A percentile compares a stretch with the other conserved stretches of the same genome.
Evolutionary conservation across 176 grass and related monocot genomes (phyloP).

Genomic region (Canna indica): DNA sequence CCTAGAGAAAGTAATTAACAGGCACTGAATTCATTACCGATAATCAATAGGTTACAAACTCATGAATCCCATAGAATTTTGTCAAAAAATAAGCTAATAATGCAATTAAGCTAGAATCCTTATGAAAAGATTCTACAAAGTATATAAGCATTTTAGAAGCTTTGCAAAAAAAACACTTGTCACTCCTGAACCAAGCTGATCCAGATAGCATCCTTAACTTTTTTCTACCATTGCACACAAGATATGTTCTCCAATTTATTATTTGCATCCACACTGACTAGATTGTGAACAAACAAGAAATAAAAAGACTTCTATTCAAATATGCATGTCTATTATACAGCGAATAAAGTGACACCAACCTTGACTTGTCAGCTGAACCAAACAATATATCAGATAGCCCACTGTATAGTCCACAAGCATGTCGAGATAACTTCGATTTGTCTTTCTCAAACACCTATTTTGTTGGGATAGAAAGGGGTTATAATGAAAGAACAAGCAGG

Average conservation of each 20-base stretch:
- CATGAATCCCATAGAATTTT: neutral
- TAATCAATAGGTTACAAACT: neutral
- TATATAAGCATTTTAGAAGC: neutral
- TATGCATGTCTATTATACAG: neutral
- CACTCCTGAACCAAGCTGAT: neutral
- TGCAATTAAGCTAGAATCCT: neutral
- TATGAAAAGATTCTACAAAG: neutral
- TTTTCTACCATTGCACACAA: neutral
- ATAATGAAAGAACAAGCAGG: neutral
- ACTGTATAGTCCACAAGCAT: slow-evolving; percentile 25
- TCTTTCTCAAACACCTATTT: slow-evolving; percentile 60
- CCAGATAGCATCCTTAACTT: neutral
- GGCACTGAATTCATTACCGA: neutral
- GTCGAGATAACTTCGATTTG: slow-evolving; percentile 45
- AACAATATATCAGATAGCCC: slow-evolving; percentile 79
- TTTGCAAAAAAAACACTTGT: neutral
- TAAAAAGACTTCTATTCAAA: neutral
- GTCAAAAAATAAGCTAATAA: neutral
- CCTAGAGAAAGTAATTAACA: slow-evolving; percentile 29
- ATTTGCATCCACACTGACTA: neutral
- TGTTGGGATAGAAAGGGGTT: neutral
- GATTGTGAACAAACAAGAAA: neutral
- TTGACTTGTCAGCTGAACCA: slow-evolving; percentile 60
- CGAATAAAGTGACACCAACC: slow-evolving; percentile 27
- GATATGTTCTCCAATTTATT: neutral